Evolutionary conservation across 2,329 filamentous ascomycete species (phyloP).

Genomic region (Helotiales sp.): DNA sequence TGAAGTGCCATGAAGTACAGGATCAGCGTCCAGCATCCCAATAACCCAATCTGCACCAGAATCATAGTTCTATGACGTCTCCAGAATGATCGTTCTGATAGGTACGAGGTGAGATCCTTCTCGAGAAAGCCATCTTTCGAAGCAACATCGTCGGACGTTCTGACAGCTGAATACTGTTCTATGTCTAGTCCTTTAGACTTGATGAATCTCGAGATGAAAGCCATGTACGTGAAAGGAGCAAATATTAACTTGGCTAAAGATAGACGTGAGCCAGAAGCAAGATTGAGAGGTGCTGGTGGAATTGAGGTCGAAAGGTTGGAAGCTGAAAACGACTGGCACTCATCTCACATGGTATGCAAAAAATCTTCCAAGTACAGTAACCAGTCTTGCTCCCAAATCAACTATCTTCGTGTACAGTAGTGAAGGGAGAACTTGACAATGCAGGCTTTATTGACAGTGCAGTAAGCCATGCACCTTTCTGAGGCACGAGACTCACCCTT

Average conservation of each 20-base stretch:
- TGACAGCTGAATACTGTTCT: neutral
- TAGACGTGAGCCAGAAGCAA: neutral
- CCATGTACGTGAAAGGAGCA: neutral
- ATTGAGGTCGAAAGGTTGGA: too few relatives aligned
- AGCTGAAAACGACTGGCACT: too few relatives aligned
- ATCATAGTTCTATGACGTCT: neutral
- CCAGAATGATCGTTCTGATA: neutral
- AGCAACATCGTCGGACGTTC: neutral
- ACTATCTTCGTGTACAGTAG: too few relatives aligned
- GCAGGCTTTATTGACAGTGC: too few relatives aligned
- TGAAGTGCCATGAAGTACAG: neutral
- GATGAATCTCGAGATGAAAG: neutral
- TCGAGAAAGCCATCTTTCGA: neutral
- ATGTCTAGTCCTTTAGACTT: neutral
- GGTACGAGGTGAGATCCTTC: neutral
- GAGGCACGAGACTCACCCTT: too few relatives aligned
- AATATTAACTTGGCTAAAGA: neutral
- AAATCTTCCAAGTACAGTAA: too few relatives aligned
- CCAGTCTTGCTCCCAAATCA: too few relatives aligned
- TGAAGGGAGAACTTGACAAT: too few relatives aligned
- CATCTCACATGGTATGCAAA: too few relatives aligned
- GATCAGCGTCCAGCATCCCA: neutral
- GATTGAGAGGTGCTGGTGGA: neutral
- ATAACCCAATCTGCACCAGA: neutral
- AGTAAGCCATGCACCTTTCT: too few relatives aligned